A percentile compares a stretch with the other conserved stretches of the same genome.
Conservation (phyloP, 305 asterid species). For the Fraxinus greggii region DNA sequence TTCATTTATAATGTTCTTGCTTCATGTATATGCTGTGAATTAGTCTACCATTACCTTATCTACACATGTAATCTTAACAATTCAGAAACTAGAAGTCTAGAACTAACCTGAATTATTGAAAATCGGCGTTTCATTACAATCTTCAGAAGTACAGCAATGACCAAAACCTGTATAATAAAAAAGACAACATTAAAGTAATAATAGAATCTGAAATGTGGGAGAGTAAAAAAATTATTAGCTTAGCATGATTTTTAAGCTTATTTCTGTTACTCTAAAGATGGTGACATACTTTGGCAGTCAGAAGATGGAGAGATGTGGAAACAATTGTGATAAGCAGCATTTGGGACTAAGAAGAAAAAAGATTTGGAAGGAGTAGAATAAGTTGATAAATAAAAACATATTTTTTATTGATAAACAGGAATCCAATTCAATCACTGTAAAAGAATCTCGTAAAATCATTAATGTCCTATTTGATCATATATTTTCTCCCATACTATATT, state of each 20-base stretch:
- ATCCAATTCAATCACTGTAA: not conserved
- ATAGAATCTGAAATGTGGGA: not conserved
- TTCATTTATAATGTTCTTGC: constrained; percentile 10
- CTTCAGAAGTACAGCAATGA: constrained; percentile 87
- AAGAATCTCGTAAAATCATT: constrained; percentile 2
- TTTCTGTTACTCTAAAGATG: constrained; percentile 12
- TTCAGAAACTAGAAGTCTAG: constrained; percentile 17
- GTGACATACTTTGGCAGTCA: constrained; percentile 19
- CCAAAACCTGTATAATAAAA: constrained; percentile 72
- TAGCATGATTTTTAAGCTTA: not conserved
- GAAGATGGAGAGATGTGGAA: not conserved
- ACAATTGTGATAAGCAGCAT: not conserved
- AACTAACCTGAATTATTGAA: constrained; percentile 83
- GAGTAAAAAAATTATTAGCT: not conserved
- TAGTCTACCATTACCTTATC: constrained; percentile 1
- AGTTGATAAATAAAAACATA: not conserved
- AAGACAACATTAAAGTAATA: not conserved
- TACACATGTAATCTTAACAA: not conserved
- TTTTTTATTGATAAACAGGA: not conserved
- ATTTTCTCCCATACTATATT: not conserved
- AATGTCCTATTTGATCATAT: constrained; percentile 14
- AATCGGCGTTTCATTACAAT: constrained; percentile 85
- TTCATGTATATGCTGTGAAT: not conserved
- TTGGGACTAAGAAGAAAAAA: not conserved
- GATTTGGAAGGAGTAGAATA: not conserved